Evolutionary conservation across 352 stramenopile species (phyloP), one percentile per base, ranked within the genome.

Genomic region (Phytophthora chlamydospora): DNA sequence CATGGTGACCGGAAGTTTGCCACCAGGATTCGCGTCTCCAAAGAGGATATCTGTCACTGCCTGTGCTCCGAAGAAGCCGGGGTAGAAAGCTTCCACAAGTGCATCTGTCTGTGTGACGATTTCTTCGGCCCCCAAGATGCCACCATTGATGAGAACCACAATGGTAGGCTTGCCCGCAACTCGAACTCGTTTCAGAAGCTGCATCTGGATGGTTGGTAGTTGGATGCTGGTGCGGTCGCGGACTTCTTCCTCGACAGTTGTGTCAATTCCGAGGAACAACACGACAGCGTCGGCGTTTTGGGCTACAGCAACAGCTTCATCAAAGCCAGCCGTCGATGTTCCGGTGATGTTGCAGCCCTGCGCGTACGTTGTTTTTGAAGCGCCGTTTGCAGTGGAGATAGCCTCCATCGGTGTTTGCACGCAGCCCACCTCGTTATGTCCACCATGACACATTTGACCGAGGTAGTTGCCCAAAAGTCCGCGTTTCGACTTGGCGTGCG

Each of bases 91-190:
- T 44, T 89, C 76, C 0, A 95, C 38, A 2, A 95, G 58, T 2
- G 65, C 70, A 35, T 83, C 76, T 1, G 71, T 59, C 38, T 88
- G 59, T 6, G 78, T 33, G 62, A 88, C 67, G 31, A 88, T 70
- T 64, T 81, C 77, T 54, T 83, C 89, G 9, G 78, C 63, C 5
- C 78, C 84, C 9, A 97, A 53, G 21, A 93, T 75, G 8, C 90
- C 78, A 31, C 91, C 91, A 33, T 96, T 80, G 16, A 96, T 73
- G 1, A 98, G 60, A 14, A 98, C 78, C 24, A 88, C 75, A 54
- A 97, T 69, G 6, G 78, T 83, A 1, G 64, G 66, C 21, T 57
- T 57, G 36, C 49, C 49, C 14, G 41, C 38, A 17, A 24, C 21
- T 2, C 84, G 74, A 4, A 97, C 67, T 4, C 49, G 40, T 21